Evolutionary conservation across 2,329 filamentous ascomycete genomes (phyloP).

Genomic region (Beauveria brongniartii): DNA sequence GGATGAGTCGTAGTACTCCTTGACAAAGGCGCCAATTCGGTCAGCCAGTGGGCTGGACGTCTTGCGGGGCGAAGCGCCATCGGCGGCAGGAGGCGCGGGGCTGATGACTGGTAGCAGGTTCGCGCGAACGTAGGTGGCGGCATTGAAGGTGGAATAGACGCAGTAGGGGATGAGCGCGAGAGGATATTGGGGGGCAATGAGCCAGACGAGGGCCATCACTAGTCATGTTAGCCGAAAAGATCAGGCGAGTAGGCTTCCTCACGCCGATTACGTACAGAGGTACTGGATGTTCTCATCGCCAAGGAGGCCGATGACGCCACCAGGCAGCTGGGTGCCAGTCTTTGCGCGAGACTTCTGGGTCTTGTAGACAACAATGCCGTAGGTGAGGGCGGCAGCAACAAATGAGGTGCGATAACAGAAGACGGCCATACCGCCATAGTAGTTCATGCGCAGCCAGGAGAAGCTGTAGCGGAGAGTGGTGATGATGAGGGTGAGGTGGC

Average conservation of each 20-base stretch:
- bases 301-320: conserved; percentile 56
- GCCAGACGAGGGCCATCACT: conserved; percentile 95
- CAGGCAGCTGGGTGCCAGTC: conserved; percentile 54
- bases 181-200: conserved; percentile 80
- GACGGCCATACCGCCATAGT: conserved; percentile 64
- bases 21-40: conserved; percentile 85
- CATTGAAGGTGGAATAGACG: conserved; percentile 98
- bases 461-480: conserved; percentile 75
- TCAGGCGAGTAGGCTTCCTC: not conserved
- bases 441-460: conserved; percentile 86
- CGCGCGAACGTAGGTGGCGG: conserved; percentile 89
- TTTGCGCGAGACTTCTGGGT: conserved; percentile 80
- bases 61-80: conserved; percentile 47
- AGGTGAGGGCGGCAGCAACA: conserved; percentile 79
- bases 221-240: conserved; percentile 15
- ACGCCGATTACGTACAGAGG: conserved; percentile 55
- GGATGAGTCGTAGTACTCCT: conserved; percentile 93
- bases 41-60: conserved; percentile 60
- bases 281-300: conserved; percentile 98
- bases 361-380: conserved; percentile 99
- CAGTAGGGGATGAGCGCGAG: conserved; percentile 88
- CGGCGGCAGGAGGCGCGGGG: conserved; percentile 52
- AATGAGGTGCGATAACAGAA: conserved; percentile 89
- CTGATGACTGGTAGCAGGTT: conserved; percentile 84
- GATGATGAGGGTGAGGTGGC: conserved; percentile 79